A percentile compares a stretch with the other conserved stretches of the same genome.
Conservation (phyloP, 1,284 basidiomycete species). For the Sporisorium iseilematis-ciliati region DNA sequence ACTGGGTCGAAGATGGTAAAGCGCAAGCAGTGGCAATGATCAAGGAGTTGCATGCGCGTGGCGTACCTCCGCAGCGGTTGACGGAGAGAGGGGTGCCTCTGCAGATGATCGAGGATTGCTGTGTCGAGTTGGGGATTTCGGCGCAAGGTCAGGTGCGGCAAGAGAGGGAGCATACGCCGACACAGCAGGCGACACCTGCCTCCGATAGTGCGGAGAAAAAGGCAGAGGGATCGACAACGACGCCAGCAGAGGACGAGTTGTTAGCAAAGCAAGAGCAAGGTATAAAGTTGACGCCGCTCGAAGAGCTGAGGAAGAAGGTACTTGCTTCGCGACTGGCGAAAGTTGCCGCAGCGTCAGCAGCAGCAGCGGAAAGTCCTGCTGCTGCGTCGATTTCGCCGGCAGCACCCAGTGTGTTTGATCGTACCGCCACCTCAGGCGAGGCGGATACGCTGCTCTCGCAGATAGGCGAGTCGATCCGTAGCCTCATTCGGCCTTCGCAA, state of each 20-base stretch:
- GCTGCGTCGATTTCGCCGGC: background rate
- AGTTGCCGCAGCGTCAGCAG: conserved; percentile 14
- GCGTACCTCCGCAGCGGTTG: conserved; percentile 30
- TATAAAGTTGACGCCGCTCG: conserved; percentile 27
- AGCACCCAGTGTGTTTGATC: conserved; percentile 22
- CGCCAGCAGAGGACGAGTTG: conserved; percentile 31
- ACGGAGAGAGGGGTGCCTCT: conserved; percentile 22
- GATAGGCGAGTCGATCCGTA: conserved; percentile 26
- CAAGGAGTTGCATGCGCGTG: conserved; percentile 22
- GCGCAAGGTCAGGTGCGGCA: background rate
- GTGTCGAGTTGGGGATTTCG: conserved; percentile 25
- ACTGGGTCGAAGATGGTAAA: conserved; percentile 32
- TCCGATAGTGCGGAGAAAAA: background rate
- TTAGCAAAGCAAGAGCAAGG: conserved; percentile 28
- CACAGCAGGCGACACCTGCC: background rate
- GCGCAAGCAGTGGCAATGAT: conserved; percentile 27
- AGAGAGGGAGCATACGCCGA: background rate
- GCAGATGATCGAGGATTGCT: conserved; percentile 30
- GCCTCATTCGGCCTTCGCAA: conserved; percentile 19
- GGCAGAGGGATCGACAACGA: conserved; percentile 11
- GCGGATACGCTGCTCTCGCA: conserved; percentile 35
- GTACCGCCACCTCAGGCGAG: conserved; percentile 29
- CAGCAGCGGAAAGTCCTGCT: background rate
- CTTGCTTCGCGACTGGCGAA: conserved; percentile 37
- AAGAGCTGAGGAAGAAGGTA: conserved; percentile 37